Percentiles rank a stretch among this genome's conserved stretches.
Conservation (phyloP, 164 flowering plant species). For the Taxillus chinensis region DNA sequence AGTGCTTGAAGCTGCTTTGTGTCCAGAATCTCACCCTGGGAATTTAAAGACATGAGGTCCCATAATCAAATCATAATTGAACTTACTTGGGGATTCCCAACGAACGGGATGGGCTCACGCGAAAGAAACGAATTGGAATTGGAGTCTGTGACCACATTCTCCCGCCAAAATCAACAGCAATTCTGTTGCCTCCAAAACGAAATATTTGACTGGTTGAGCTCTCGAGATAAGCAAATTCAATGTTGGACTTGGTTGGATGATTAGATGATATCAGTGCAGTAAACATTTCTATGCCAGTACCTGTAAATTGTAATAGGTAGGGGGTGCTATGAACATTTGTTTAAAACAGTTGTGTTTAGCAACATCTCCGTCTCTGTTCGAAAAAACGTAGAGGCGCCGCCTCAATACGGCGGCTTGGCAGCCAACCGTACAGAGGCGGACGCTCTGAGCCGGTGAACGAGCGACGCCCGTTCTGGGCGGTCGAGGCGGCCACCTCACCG, state of each 20-base stretch:
- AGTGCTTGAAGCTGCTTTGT: too few species aligned
- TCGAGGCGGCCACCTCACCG: too few species aligned
- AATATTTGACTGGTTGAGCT: slow-evolving; percentile 17
- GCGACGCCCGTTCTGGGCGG: too few species aligned
- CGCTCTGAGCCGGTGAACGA: too few species aligned
- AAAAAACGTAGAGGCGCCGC: too few species aligned
- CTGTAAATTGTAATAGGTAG: slow-evolving; percentile 3
- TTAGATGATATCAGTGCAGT: slow-evolving; percentile 8
- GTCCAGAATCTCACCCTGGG: too few species aligned
- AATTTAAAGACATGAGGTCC: too few species aligned
- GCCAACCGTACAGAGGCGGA: too few species aligned
- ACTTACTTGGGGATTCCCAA: slow-evolving; percentile 27
- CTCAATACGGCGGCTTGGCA: too few species aligned
- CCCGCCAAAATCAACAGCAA: slow-evolving; percentile 14
- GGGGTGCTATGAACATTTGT: too few species aligned
- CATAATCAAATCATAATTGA: neutral
- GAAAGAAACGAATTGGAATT: slow-evolving; percentile 8
- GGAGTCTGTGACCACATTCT: slow-evolving; percentile 17
- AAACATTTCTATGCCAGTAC: slow-evolving; percentile 11
- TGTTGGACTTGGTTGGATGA: slow-evolving; percentile 12
- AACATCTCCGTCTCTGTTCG: too few species aligned
- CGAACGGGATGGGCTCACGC: slow-evolving; percentile 13
- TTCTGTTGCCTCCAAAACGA: slow-evolving; percentile 13
- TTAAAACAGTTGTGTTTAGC: too few species aligned
- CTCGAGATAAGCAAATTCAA: slow-evolving; percentile 4